Evolutionary conservation across 2,329 filamentous ascomycete genomes (phyloP).

Genomic region (Fusarium pseudocircinatum): DNA sequence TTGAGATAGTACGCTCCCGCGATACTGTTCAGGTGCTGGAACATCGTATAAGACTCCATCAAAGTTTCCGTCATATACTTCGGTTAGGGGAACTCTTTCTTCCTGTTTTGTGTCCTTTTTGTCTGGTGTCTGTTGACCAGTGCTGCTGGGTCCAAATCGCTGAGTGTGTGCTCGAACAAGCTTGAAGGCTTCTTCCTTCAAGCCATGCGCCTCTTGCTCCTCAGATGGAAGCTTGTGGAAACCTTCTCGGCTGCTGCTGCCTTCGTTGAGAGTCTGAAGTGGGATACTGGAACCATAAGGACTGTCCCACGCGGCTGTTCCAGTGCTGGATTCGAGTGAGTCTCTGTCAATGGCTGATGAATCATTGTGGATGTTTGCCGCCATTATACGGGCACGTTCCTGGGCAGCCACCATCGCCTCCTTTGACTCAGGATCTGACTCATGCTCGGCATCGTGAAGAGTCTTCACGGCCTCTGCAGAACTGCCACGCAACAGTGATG

Average conservation of each 20-base stretch:
- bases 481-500: slow-evolving; percentile 55
- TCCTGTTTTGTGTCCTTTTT: slow-evolving; percentile 22
- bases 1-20: slow-evolving; percentile 57
- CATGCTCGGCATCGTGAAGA: slow-evolving; percentile 38
- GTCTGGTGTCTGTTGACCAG: slow-evolving; percentile 5
- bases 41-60: slow-evolving; percentile 54
- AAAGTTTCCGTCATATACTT: slow-evolving; percentile 52
- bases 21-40: slow-evolving; percentile 53
- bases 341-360: slow-evolving; percentile 48
- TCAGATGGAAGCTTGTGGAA: slow-evolving; percentile 27
- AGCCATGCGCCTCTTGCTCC: slow-evolving; percentile 11
- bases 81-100: slow-evolving; percentile 41
- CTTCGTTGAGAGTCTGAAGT: slow-evolving; percentile 45
- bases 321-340: slow-evolving; percentile 52
- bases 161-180: slow-evolving; percentile 56
- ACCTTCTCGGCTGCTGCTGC: slow-evolving; percentile 23
- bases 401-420: slow-evolving; percentile 52
- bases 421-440: slow-evolving; percentile 47
- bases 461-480: slow-evolving; percentile 52
- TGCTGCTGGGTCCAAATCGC: slow-evolving; percentile 29
- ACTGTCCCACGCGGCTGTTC: slow-evolving; percentile 41
- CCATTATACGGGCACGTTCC: slow-evolving; percentile 54
- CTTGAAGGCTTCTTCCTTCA: slow-evolving; percentile 52
- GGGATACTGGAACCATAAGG: slow-evolving; percentile 43
- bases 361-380: slow-evolving; percentile 51